phyloP scores from a whole-genome alignment of 805 yeast species.

The Kockiozyma suomiensis region DNA sequence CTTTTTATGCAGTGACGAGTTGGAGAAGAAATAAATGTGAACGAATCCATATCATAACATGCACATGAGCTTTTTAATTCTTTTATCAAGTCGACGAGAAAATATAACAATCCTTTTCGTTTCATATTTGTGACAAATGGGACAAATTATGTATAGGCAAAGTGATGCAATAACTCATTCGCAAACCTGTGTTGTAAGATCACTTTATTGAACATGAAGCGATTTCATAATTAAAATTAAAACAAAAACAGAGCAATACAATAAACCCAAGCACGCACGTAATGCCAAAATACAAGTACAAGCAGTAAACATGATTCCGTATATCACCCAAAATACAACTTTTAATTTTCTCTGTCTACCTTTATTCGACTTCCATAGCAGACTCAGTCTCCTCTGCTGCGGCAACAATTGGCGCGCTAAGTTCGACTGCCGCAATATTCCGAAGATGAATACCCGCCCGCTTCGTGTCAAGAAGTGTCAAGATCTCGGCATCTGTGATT shows the following conservation, averaged over 20 bases:
- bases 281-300: not conserved
- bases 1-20: slow-evolving; percentile 20
- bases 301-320: not conserved
- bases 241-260: not conserved
- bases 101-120: no score
- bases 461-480: slow-evolving; percentile 10
- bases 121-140: no score
- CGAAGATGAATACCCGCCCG: slow-evolving; percentile 18
- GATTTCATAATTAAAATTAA: not conserved
- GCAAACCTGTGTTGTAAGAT: not conserved
- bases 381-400: not conserved
- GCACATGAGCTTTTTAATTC: not conserved
- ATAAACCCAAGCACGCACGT: slow-evolving; percentile 1
- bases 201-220: not conserved
- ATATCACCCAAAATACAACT: not conserved
- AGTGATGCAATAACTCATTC: no score
- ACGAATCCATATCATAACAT: not conserved
- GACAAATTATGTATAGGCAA: no score
- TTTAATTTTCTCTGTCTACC: not conserved
- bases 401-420: slow-evolving; percentile 6
- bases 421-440: not conserved
- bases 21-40: slow-evolving; percentile 30
- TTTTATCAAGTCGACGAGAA: not conserved
- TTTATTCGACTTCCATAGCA: slow-evolving; percentile 8
- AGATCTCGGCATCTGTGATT: slow-evolving; percentile 48